Conservation (phyloP, 345 rosid genomes). For the Sisymbrium altissimum region DNA sequence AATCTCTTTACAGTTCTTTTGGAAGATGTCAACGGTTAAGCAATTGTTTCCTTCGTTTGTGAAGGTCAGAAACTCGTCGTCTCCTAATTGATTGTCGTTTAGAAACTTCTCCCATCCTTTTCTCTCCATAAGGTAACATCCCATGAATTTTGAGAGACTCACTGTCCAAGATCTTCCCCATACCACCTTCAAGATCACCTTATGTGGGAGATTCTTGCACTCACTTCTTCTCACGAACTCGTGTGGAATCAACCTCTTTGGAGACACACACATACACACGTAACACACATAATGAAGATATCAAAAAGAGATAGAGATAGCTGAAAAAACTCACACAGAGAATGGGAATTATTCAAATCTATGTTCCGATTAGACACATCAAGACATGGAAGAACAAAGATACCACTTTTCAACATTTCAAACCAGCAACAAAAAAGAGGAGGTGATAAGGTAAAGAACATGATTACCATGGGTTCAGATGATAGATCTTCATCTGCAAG, state of each 20-base stretch:
- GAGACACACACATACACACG: background rate
- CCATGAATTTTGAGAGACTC: slow-evolving; percentile 1
- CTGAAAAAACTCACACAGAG: too few relatives aligned
- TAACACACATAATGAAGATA: background rate
- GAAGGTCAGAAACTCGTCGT: slow-evolving; percentile 7
- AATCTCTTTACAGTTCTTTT: background rate
- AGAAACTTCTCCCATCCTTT: slow-evolving; percentile 9
- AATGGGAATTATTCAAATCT: background rate
- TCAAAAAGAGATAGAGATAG: too few relatives aligned
- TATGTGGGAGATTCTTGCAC: background rate
- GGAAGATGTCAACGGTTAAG: slow-evolving; percentile 1
- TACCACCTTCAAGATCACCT: background rate
- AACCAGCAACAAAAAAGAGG: background rate
- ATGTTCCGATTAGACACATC: background rate
- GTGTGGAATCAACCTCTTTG: slow-evolving; percentile 4
- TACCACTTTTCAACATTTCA: background rate
- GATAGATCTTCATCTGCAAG: slow-evolving; percentile 3
- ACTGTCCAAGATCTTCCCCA: slow-evolving; percentile 7
- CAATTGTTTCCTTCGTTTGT: slow-evolving; percentile 3
- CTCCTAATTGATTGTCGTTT: background rate
- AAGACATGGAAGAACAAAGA: background rate
- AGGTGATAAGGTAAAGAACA: background rate
- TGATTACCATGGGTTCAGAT: background rate
- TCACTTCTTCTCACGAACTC: background rate
- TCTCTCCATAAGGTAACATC: background rate